These are phyloP conservation scores for Omphalea diandra DNA, from an alignment of 441 rosid species.

Conservation along the genomic window DNA sequence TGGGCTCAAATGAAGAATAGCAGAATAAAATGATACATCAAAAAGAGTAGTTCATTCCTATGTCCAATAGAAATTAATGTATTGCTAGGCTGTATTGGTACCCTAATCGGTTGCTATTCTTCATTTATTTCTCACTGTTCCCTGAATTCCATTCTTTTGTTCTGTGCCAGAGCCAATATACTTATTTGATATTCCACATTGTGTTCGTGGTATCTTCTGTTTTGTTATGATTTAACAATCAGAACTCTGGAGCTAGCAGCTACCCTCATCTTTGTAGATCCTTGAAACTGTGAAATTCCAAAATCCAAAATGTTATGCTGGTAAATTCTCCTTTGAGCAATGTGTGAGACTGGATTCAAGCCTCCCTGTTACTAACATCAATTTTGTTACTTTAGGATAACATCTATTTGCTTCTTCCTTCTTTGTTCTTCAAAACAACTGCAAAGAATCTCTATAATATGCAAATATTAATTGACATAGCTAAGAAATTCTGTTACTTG, in stretches of 20 bases:
- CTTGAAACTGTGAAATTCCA: background rate
- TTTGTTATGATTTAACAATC: background rate
- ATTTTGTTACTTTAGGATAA: background rate
- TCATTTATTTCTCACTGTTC: background rate
- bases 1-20: conserved; percentile 8
- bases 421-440: background rate
- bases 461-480: background rate
- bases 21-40: background rate
- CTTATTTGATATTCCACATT: background rate
- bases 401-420: background rate
- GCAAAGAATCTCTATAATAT: background rate
- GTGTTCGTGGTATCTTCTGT: no score
- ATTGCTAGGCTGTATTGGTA: background rate
- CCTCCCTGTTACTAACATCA: background rate
- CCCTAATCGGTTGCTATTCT: no score
- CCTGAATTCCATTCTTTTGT: background rate
- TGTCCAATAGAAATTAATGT: background rate
- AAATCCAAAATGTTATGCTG: background rate
- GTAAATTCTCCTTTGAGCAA: background rate
- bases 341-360: background rate
- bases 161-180: background rate
- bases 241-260: no score
- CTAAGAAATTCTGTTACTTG: background rate
- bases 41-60: background rate
- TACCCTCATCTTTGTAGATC: background rate